A percentile compares a stretch with the other conserved stretches of the same genome.
Evolutionary conservation across 768 basidiomycete genomes (phyloP).

Genomic region (Scleroderma citrinum): DNA sequence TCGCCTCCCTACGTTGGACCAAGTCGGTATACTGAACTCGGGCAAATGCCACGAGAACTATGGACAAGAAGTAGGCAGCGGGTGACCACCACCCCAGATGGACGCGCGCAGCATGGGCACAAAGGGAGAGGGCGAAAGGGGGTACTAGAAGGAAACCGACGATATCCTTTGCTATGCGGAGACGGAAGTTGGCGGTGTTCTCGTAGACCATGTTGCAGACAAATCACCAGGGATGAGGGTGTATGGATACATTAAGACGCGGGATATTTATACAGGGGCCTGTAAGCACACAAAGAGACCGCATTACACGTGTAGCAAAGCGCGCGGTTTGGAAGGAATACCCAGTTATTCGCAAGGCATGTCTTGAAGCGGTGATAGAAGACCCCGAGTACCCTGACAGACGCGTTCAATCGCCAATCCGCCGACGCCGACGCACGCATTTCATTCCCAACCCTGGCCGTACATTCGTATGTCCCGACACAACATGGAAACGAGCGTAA

Average conservation of each 20-base stretch:
- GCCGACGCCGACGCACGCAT: too few species aligned
- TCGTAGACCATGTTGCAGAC: slow-evolving; percentile 3
- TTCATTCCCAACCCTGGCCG: too few species aligned
- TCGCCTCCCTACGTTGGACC: slow-evolving; percentile 39
- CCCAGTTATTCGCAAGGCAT: too few species aligned
- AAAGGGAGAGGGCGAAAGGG: slow-evolving; percentile 29
- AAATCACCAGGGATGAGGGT: background rate
- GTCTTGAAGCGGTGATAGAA: too few species aligned
- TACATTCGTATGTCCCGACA: too few species aligned
- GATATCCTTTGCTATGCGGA: slow-evolving; percentile 45
- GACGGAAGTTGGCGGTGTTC: slow-evolving; percentile 34
- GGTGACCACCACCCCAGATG: slow-evolving; percentile 32
- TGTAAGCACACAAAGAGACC: too few species aligned
- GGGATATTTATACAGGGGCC: background rate
- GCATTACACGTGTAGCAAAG: too few species aligned
- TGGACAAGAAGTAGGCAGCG: slow-evolving; percentile 36
- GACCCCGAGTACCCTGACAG: too few species aligned
- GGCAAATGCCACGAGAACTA: slow-evolving; percentile 35
- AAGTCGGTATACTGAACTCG: slow-evolving; percentile 32
- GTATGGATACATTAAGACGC: background rate
- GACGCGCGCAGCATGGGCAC: slow-evolving; percentile 23
- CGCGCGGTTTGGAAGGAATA: too few species aligned
- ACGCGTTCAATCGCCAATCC: too few species aligned
- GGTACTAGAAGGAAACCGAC: slow-evolving; percentile 37
- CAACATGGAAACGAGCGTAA: too few species aligned